phyloP scores from a whole-genome alignment of 148 eudicot genomes.

The Cornus kousa region DNA sequence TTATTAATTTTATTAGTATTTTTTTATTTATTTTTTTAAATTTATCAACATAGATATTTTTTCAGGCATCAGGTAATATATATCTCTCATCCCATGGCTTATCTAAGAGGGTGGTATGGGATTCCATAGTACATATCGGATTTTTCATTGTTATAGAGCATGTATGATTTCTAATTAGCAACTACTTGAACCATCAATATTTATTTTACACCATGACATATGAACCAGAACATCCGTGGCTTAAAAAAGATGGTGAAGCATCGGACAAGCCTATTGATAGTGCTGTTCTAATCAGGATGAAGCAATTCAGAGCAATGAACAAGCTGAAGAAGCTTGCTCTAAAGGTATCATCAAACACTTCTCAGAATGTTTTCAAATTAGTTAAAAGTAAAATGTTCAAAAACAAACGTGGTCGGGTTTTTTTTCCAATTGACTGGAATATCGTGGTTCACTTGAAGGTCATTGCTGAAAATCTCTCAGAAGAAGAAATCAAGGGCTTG shows the following conservation, averaged over 20 bases:
- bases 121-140: neutral
- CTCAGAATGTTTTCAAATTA: neutral
- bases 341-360: slow-evolving; percentile 43
- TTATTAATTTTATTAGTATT: too few species aligned
- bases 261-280: slow-evolving; percentile 76
- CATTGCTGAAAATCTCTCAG: slow-evolving; percentile 74
- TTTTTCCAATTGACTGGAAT: neutral
- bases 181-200: slow-evolving; percentile 1
- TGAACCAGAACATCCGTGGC: slow-evolving; percentile 93
- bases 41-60: neutral
- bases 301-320: slow-evolving; percentile 95
- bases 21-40: too few species aligned
- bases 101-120: neutral
- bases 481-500: slow-evolving; percentile 81
- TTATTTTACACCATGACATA: slow-evolving; percentile 15
- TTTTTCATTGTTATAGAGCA: neutral
- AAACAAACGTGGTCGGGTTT: neutral
- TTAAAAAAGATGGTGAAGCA: slow-evolving; percentile 77
- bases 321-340: slow-evolving; percentile 84
- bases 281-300: slow-evolving; percentile 85
- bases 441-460: slow-evolving; percentile 43
- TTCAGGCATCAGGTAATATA: neutral
- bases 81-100: too few species aligned
- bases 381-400: too few species aligned
- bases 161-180: neutral